Percentiles rank a stretch among this genome's conserved stretches.
Conservation (phyloP, 2,329 filamentous ascomycete genomes). For the Claviceps cyperi region DNA sequence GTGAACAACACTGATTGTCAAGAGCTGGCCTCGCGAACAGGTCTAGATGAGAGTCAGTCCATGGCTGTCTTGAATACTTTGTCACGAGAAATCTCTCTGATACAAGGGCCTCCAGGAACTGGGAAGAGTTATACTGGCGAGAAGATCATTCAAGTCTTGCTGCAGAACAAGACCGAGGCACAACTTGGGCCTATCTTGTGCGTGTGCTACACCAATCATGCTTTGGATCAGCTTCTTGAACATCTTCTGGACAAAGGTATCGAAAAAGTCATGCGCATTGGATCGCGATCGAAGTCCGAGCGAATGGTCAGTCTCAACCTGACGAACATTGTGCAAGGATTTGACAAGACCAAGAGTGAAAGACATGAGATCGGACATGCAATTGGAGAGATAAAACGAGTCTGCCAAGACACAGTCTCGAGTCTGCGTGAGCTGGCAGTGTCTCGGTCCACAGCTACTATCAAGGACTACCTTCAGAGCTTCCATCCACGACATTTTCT, state of each 20-base stretch:
- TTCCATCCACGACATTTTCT: background rate
- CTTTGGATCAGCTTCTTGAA: conserved; percentile 43
- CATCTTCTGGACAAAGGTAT: conserved; percentile 36
- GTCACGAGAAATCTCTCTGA: conserved; percentile 37
- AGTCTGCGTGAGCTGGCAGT: background rate
- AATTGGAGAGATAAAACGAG: background rate
- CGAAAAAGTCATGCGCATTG: conserved; percentile 44
- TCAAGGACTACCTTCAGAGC: background rate
- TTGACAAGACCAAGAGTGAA: conserved; percentile 25
- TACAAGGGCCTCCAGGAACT: conserved; percentile 58
- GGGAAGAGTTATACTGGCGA: conserved; percentile 51
- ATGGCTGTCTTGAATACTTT: conserved; percentile 38
- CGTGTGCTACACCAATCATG: conserved; percentile 36
- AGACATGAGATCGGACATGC: conserved; percentile 15
- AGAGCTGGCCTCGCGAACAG: conserved; percentile 20
- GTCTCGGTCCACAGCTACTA: background rate
- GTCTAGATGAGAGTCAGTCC: conserved; percentile 38
- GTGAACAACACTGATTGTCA: conserved; percentile 8
- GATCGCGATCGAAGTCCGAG: conserved; percentile 41
- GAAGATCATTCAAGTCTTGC: conserved; percentile 39
- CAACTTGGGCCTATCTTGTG: conserved; percentile 35
- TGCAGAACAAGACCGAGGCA: conserved; percentile 26
- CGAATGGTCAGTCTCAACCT: conserved; percentile 37
- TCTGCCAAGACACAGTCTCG: background rate
- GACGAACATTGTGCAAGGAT: conserved; percentile 17